Evolutionary conservation across 495 filamentous ascomycete genomes (phyloP).

Genomic region (Trichoderma gamsii): DNA sequence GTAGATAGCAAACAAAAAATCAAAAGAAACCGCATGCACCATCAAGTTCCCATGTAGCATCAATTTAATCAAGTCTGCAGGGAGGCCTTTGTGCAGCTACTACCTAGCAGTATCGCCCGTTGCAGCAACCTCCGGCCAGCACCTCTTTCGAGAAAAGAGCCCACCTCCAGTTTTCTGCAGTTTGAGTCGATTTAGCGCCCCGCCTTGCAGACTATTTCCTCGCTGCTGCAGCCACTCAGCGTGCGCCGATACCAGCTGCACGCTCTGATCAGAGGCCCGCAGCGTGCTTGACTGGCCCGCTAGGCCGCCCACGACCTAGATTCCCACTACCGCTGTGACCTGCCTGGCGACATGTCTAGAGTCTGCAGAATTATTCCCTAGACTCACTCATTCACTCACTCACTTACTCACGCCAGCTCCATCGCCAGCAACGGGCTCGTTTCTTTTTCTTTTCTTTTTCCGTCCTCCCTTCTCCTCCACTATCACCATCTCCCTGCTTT

Average conservation of each 20-base stretch:
- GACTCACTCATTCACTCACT: background rate
- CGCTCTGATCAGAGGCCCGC: background rate
- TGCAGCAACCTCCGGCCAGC: too few relatives aligned
- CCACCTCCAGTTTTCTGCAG: background rate
- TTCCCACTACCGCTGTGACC: constrained; percentile 10
- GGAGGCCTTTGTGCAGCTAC: too few relatives aligned
- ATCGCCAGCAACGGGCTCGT: background rate
- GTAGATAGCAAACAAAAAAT: too few relatives aligned
- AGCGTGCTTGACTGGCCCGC: background rate
- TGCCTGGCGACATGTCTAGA: background rate
- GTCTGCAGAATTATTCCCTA: background rate
- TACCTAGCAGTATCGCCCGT: too few relatives aligned
- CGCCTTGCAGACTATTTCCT: background rate
- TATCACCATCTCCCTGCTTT: background rate
- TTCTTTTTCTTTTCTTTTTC: background rate
- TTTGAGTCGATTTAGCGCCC: background rate
- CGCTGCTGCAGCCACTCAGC: background rate
- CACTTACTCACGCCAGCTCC: background rate
- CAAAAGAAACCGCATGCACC: too few relatives aligned
- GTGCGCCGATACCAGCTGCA: background rate
- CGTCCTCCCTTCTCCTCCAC: background rate
- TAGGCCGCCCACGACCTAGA: background rate
- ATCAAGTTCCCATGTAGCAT: too few relatives aligned
- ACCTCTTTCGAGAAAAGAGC: too few relatives aligned
- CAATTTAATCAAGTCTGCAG: too few relatives aligned